Evolutionary conservation across 768 basidiomycete species (phyloP).

Genomic region (Tylopilus intermedius): DNA sequence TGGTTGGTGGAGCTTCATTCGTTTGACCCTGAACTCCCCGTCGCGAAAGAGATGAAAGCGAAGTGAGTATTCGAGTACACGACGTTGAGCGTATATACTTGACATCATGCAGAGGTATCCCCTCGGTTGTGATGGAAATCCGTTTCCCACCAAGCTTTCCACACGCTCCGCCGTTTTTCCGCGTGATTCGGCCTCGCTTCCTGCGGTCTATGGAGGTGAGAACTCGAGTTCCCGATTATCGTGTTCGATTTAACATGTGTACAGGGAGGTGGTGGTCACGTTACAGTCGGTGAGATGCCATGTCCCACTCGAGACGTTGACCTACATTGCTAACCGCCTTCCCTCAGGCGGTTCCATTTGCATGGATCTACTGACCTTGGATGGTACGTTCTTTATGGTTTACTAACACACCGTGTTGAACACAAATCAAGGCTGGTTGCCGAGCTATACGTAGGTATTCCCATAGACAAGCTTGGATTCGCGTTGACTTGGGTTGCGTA

Average conservation of each 20-base stretch:
- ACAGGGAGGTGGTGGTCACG: conserved; percentile 62
- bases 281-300: conserved; percentile 50
- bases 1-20: conserved; percentile 75
- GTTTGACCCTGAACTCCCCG: conserved; percentile 55
- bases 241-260: conserved; percentile 3
- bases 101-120: conserved; percentile 39
- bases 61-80: conserved; percentile 32
- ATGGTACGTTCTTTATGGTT: conserved; percentile 31
- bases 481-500: background rate
- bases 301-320: background rate
- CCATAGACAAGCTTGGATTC: background rate
- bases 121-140: conserved; percentile 69
- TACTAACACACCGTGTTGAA: background rate
- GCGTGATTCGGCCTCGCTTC: conserved; percentile 69
- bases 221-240: background rate
- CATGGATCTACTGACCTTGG: conserved; percentile 65
- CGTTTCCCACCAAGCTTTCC: conserved; percentile 65
- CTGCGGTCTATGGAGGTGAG: conserved; percentile 53
- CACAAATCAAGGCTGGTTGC: conserved; percentile 43
- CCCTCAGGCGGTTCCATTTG: conserved; percentile 62
- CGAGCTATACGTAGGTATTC: conserved; percentile 50
- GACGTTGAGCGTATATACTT: background rate
- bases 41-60: conserved; percentile 54
- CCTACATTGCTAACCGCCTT: background rate
- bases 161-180: conserved; percentile 69